Percentiles rank a stretch among this genome's conserved stretches.
These are phyloP conservation scores for Chalaropsis ovoidea DNA, from an alignment of 2,329 filamentous ascomycete genomes.

Conservation along the genomic window DNA sequence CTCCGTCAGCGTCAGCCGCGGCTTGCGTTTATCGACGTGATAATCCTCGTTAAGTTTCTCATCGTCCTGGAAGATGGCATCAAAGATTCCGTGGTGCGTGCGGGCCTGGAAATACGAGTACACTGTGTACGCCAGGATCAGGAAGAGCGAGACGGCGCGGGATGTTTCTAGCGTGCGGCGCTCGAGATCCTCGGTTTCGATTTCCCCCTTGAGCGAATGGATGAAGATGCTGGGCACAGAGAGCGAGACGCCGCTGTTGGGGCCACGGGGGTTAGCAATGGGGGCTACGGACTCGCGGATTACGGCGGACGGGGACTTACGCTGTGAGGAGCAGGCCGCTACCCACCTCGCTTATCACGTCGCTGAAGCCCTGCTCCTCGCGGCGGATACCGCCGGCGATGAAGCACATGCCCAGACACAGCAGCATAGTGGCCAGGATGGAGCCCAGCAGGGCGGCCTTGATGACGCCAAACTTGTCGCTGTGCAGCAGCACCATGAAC, in stretches of 20 bases:
- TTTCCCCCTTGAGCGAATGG: slow-evolving; percentile 34
- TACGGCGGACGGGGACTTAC: too few species aligned
- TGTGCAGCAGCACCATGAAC: slow-evolving; percentile 62
- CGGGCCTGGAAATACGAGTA: slow-evolving; percentile 65
- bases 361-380: slow-evolving; percentile 60
- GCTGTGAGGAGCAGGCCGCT: slow-evolving; percentile 68
- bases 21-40: slow-evolving; percentile 48
- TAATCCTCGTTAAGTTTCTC: slow-evolving; percentile 57
- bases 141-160: slow-evolving; percentile 58
- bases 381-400: slow-evolving; percentile 61
- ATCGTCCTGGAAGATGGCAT: slow-evolving; percentile 61
- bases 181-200: slow-evolving; percentile 36
- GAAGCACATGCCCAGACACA: slow-evolving; percentile 74
- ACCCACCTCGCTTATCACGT: slow-evolving; percentile 68
- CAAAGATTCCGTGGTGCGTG: slow-evolving; percentile 67
- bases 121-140: slow-evolving; percentile 57
- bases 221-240: slow-evolving; percentile 48
- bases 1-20: slow-evolving; percentile 66
- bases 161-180: slow-evolving; percentile 54
- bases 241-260: slow-evolving; percentile 32
- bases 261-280: slow-evolving; percentile 1
- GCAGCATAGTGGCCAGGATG: slow-evolving; percentile 68
- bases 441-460: slow-evolving; percentile 76
- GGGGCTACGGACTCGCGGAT: too few species aligned
- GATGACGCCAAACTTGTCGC: slow-evolving; percentile 56